Conservation (phyloP, 345 rosid genomes). For the Barbarea vulgaris region DNA sequence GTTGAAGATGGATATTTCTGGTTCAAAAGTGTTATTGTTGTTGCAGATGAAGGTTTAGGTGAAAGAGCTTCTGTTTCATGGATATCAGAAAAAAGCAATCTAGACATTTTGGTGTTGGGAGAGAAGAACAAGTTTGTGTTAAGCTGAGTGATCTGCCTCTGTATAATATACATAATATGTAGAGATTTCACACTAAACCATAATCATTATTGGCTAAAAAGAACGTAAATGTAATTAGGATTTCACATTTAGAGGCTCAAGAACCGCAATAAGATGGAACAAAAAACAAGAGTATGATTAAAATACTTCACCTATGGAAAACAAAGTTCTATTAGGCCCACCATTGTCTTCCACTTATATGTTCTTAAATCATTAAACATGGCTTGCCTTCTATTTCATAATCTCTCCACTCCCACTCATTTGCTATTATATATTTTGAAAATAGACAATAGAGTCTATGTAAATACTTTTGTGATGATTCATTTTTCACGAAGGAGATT, state of each 20-base stretch:
- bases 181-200: conserved; percentile 15
- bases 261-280: not conserved
- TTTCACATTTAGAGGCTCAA: conserved; percentile 15
- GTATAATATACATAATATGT: not conserved
- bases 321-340: conserved; percentile 11
- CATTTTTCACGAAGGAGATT: conserved; percentile 5
- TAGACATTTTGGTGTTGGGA: not conserved
- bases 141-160: not conserved
- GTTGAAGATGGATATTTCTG: conserved; percentile 29
- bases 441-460: not conserved
- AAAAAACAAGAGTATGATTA: not conserved
- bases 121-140: conserved; percentile 2
- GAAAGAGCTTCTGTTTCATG: conserved; percentile 16
- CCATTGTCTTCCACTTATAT: conserved; percentile 11
- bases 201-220: conserved; percentile 1
- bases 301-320: conserved; percentile 7
- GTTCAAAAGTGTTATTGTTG: not conserved
- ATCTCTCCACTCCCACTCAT: not conserved
- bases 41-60: conserved; percentile 5
- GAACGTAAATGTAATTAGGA: not conserved
- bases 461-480: conserved; percentile 11
- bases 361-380: conserved; percentile 15
- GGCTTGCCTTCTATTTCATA: conserved; percentile 12
- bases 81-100: conserved; percentile 12
- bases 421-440: not conserved